These are phyloP conservation scores for Malus sylvestris DNA, from an alignment of 306 rosid species.

Conservation along the genomic window DNA sequence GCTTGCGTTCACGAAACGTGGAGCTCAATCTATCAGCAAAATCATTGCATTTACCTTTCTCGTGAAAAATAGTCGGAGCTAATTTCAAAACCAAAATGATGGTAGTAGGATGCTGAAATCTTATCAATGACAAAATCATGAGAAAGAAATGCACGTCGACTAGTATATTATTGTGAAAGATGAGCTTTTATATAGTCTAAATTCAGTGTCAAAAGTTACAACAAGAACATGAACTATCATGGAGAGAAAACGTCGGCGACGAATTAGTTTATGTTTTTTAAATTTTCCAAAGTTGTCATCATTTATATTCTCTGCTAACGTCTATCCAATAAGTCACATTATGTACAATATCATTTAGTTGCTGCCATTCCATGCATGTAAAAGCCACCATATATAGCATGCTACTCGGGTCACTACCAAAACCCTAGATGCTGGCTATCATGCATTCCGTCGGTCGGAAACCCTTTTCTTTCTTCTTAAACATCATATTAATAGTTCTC, in stretches of 20 bases:
- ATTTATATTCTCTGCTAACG: neutral
- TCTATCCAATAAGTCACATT: neutral
- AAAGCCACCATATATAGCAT: neutral
- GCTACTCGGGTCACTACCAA: neutral
- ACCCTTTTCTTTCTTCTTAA: neutral
- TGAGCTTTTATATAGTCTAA: neutral
- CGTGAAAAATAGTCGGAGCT: neutral
- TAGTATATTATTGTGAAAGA: neutral
- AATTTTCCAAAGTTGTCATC: neutral
- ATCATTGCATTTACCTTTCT: neutral
- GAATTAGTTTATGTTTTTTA: neutral
- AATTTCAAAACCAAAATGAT: slow-evolving; percentile 9
- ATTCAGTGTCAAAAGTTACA: neutral
- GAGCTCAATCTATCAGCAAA: neutral
- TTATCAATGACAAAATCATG: neutral
- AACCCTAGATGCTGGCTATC: neutral
- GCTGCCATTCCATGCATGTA: neutral
- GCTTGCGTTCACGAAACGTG: neutral
- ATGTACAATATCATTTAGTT: neutral
- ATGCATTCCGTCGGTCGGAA: neutral
- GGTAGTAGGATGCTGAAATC: no score
- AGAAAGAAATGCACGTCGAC: neutral
- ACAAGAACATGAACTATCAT: neutral
- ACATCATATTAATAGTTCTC: neutral
- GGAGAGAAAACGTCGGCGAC: neutral